These are phyloP conservation scores for Hypoxylon trugodes DNA, from an alignment of 495 filamentous ascomycete genomes.

Conservation along the genomic window DNA sequence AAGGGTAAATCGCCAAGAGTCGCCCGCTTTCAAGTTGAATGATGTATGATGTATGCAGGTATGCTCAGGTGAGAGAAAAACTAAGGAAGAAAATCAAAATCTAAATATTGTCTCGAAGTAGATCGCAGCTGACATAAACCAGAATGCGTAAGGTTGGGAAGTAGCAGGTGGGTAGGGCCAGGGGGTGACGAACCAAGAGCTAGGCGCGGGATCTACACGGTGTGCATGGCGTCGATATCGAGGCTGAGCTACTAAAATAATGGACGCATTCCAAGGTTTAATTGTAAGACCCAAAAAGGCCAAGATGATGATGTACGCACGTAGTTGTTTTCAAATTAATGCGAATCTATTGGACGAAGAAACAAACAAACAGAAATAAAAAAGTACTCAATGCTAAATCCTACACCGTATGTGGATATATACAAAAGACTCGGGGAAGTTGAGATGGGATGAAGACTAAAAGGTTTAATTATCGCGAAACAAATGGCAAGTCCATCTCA, in stretches of 20 bases:
- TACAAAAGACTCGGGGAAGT: not conserved
- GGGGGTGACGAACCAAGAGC: slow-evolving; percentile 23
- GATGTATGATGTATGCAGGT: slow-evolving; percentile 5
- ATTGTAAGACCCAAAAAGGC: slow-evolving; percentile 1
- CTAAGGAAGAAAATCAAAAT: not conserved
- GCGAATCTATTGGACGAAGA: not conserved
- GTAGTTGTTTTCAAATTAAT: not conserved
- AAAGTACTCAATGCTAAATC: not conserved
- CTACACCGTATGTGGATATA: not conserved
- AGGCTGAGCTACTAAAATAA: slow-evolving; percentile 36
- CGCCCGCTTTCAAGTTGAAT: not conserved
- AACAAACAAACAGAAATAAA: not conserved
- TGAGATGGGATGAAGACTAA: not conserved
- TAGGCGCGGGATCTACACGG: slow-evolving; percentile 19
- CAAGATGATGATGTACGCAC: not conserved
- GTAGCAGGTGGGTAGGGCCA: slow-evolving; percentile 1
- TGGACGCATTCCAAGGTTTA: slow-evolving; percentile 18
- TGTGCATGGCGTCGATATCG: slow-evolving; percentile 12
- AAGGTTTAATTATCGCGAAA: slow-evolving; percentile 10
- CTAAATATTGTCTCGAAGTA: slow-evolving; percentile 17
- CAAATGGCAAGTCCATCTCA: slow-evolving; percentile 9
- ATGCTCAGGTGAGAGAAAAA: slow-evolving; percentile 1
- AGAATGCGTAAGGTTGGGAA: not conserved
- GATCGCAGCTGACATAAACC: slow-evolving; percentile 23
- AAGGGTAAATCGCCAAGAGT: not conserved